These are phyloP conservation scores for Gliomastix tumulicola DNA, from an alignment of 2,329 filamentous ascomycete genomes.

Conservation along the genomic window DNA sequence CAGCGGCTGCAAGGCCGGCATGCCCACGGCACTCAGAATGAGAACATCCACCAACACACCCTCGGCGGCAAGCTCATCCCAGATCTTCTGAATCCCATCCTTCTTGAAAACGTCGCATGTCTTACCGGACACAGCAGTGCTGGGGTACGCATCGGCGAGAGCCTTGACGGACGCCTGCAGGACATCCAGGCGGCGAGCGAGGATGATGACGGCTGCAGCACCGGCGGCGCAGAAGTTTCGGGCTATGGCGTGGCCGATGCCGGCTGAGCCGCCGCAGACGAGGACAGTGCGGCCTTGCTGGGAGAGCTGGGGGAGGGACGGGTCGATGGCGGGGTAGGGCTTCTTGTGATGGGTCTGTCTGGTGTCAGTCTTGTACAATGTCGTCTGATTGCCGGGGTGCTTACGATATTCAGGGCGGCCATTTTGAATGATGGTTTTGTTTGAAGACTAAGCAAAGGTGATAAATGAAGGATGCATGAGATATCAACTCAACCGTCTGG, in stretches of 20 bases:
- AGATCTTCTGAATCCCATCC: slow-evolving; percentile 12
- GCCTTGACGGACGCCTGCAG: too few species aligned
- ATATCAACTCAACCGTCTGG: too few species aligned
- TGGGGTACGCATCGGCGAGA: background rate
- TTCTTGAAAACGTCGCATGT: background rate
- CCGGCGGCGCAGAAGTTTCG: slow-evolving; percentile 4
- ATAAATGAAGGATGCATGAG: too few species aligned
- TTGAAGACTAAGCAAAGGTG: too few species aligned
- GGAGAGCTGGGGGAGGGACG: slow-evolving; percentile 25
- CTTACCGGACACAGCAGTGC: background rate
- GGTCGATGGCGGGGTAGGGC: slow-evolving; percentile 27
- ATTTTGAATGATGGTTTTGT: too few species aligned
- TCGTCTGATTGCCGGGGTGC: too few species aligned
- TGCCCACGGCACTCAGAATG: slow-evolving; percentile 9
- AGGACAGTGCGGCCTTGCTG: slow-evolving; percentile 48
- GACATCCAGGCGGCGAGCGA: too few species aligned
- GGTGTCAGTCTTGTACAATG: slow-evolving; percentile 6
- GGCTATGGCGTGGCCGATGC: slow-evolving; percentile 5
- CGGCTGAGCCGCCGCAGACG: slow-evolving; percentile 40
- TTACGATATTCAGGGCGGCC: too few species aligned
- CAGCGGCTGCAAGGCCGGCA: slow-evolving; percentile 1
- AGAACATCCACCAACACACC: slow-evolving; percentile 12
- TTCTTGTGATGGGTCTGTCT: slow-evolving; percentile 17
- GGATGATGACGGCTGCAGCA: slow-evolving; percentile 5
- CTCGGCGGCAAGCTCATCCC: slow-evolving; percentile 13